These are phyloP conservation scores for Mucor circinelloides DNA, from an alignment of 371 early-diverging fungal species.

Conservation along the genomic window DNA sequence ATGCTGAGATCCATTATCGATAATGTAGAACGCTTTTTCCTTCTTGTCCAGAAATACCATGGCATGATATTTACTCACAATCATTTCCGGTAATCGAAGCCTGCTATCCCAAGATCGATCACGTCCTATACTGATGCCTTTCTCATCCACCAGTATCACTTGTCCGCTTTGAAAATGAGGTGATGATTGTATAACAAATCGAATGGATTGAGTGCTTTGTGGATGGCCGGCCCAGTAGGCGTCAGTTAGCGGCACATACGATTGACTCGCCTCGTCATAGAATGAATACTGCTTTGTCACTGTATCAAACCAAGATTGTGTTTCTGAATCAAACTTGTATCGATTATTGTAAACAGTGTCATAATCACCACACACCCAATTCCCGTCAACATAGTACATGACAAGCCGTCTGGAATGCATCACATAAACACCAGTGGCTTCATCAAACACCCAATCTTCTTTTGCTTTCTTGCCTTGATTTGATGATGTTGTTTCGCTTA, in stretches of 20 bases:
- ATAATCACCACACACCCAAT: slow-evolving; percentile 29
- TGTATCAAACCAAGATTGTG: slow-evolving; percentile 39
- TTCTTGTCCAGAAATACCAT: slow-evolving; percentile 31
- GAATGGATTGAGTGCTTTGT: slow-evolving; percentile 24
- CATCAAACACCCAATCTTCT: slow-evolving; percentile 16
- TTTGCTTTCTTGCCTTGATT: background rate
- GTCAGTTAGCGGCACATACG: slow-evolving; percentile 25
- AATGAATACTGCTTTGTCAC: slow-evolving; percentile 28
- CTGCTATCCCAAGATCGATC: slow-evolving; percentile 43
- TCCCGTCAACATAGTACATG: slow-evolving; percentile 16
- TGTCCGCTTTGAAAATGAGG: slow-evolving; percentile 22
- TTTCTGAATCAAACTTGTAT: slow-evolving; percentile 34
- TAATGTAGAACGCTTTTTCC: slow-evolving; percentile 26
- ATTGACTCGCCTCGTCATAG: slow-evolving; percentile 25
- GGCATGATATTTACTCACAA: slow-evolving; percentile 48
- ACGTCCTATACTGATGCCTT: slow-evolving; percentile 43
- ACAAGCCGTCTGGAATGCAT: slow-evolving; percentile 15
- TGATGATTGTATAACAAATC: slow-evolving; percentile 40
- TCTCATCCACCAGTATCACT: slow-evolving; percentile 39
- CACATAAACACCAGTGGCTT: slow-evolving; percentile 13
- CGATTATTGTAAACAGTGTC: slow-evolving; percentile 14
- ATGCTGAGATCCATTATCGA: slow-evolving; percentile 48
- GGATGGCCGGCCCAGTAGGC: slow-evolving; percentile 22
- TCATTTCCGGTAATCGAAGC: slow-evolving; percentile 46
- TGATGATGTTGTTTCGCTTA: background rate